phyloP scores from a whole-genome alignment of 2,329 filamentous ascomycete genomes.

The Helminthosporium solani region DNA sequence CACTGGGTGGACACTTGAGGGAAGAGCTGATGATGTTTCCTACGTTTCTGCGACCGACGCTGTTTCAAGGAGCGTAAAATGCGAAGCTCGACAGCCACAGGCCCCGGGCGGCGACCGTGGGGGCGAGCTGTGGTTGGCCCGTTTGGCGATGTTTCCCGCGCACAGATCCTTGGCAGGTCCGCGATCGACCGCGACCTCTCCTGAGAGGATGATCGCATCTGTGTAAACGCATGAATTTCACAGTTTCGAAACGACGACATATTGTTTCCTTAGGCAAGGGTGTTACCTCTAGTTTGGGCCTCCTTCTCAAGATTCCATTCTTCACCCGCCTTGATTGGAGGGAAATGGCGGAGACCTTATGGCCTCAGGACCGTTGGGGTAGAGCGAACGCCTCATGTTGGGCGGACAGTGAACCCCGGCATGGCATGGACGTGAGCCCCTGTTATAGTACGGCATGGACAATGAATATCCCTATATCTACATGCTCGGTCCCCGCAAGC shows the following conservation, averaged over 20 bases:
- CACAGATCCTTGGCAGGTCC: constrained; percentile 4
- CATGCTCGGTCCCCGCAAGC: constrained; percentile 1
- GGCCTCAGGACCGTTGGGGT: not conserved
- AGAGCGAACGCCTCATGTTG: constrained; percentile 7
- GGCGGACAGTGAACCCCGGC: constrained; percentile 3
- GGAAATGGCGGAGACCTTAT: not conserved
- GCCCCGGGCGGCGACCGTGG: constrained; percentile 8
- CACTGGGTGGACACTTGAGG: not conserved
- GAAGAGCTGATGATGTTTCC: not conserved
- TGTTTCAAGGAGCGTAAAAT: constrained; percentile 25
- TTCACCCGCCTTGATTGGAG: constrained; percentile 5
- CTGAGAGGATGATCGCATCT: constrained; percentile 3
- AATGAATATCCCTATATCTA: not conserved
- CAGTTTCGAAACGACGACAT: constrained; percentile 9
- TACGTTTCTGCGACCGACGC: constrained; percentile 28
- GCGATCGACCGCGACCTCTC: constrained; percentile 3
- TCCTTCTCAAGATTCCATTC: constrained; percentile 1
- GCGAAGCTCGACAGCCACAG: not conserved
- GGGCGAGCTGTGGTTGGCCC: constrained; percentile 1
- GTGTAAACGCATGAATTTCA: constrained; percentile 8
- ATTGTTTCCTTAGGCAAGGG: constrained; percentile 7
- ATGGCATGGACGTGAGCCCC: constrained; percentile 7
- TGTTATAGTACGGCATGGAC: constrained; percentile 5
- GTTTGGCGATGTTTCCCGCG: constrained; percentile 2
- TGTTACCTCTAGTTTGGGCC: not conserved